Base-by-base conservation (phyloP, 1,284 basidiomycete genomes). In the Mycena sp. region DNA sequence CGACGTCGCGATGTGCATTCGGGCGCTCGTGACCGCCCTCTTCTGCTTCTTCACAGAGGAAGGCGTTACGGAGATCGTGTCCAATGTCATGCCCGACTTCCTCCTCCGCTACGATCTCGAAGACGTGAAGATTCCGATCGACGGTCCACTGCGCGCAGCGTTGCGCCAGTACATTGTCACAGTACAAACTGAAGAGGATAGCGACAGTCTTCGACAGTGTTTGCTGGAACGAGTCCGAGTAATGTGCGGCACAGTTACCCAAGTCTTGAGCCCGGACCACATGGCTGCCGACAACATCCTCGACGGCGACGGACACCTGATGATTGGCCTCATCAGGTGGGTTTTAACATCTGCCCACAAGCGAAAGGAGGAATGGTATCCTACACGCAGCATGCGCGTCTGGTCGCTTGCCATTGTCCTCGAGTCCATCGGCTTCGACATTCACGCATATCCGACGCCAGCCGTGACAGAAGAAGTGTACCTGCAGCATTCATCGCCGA, bases 41-140 rank as follows among this genome's bases (percentile, higher is more conserved):
- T 48, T 48, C 45, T 48, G 45, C 45, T 48, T 48, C 45, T 48
- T 48, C 45, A 48, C 45, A 48, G 45, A 48, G 45, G 45, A 48
- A 30, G 45, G 26, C 45, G 26, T 30, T 48, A 48, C 45, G 45
- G 45, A 48, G 45, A 48, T 48, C 28, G 45, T 48, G 45, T 48
- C 45, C 45, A 48, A 48, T 48, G 45, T 48, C 45, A 48, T 48
- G 45, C 45, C 45, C 45, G 45, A 48, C 45, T 48, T 48, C 45
- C 45, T 48, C 45, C 45, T 48, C 45, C 45, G 26, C 45, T 48
- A 48, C 45, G 26, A 48, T 48, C 45, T 48, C 45, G 45, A 48
- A 7, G 45, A 48, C 45, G 45, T 48, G 45, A 48, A 29, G 45
- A 48, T 48, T 48, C 45, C 45, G 28, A 48, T 48, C 45, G 26